A percentile compares a stretch with the other conserved stretches of the same genome.
Evolutionary conservation across 805 yeast genomes (phyloP).

Genomic region (Metschnikowia matae): DNA sequence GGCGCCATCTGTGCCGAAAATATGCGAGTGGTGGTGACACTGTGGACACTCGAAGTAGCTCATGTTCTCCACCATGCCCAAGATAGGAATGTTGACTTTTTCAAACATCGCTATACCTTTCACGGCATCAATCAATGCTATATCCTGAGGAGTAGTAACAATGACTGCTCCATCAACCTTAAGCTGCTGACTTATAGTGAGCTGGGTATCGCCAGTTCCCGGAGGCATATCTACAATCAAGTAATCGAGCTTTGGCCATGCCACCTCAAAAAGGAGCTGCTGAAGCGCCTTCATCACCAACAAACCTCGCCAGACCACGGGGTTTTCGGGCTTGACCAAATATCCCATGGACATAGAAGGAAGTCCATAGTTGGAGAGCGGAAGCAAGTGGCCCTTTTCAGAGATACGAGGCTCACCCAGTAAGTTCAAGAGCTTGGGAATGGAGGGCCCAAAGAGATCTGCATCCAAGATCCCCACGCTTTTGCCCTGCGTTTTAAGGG

Average conservation of each 20-base stretch:
- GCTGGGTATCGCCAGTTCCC: conserved; percentile 85
- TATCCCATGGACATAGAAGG: conserved; percentile 91
- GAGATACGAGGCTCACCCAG: conserved; percentile 65
- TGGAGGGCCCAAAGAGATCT: conserved; percentile 81
- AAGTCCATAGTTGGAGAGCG: conserved; percentile 68
- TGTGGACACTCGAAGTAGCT: conserved; percentile 72
- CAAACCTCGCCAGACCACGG: conserved; percentile 82
- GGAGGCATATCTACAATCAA: conserved; percentile 85
- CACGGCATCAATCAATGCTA: conserved; percentile 74
- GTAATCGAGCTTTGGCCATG: conserved; percentile 65
- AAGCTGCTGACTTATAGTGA: conserved; percentile 77
- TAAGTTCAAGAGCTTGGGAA: conserved; percentile 68
- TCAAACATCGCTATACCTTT: conserved; percentile 78
- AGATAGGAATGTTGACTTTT: conserved; percentile 64
- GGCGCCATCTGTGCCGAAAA: conserved; percentile 67
- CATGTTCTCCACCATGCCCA: conserved; percentile 84
- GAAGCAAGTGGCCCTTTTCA: conserved; percentile 51
- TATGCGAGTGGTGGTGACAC: conserved; percentile 66
- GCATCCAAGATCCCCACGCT: conserved; percentile 71
- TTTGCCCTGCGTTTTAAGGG: conserved; percentile 50
- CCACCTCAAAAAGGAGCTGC: conserved; percentile 77
- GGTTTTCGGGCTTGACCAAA: conserved; percentile 58
- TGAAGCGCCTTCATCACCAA: conserved; percentile 86
- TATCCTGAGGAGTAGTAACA: conserved; percentile 84
- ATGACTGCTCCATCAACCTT: conserved; percentile 74